Evolutionary conservation across 768 basidiomycete species (phyloP).

Genomic region (Amanita pallidorosea): DNA sequence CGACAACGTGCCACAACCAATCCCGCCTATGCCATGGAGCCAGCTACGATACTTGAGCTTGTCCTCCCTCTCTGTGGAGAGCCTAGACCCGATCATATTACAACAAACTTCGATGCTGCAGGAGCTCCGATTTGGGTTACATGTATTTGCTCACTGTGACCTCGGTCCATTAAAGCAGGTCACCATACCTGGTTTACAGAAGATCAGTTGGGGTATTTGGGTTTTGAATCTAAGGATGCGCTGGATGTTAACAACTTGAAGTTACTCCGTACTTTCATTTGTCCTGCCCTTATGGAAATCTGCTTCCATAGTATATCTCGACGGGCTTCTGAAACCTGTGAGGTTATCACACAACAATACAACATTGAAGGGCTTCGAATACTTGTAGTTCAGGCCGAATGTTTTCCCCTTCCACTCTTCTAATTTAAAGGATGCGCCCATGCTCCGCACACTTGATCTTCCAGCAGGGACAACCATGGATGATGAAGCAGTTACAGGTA

Average conservation of each 20-base stretch:
- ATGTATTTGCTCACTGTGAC: no score
- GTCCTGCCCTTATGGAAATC: not conserved
- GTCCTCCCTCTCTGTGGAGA: not conserved
- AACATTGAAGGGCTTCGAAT: not conserved
- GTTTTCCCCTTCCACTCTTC: not conserved
- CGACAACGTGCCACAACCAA: not conserved
- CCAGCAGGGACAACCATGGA: not conserved
- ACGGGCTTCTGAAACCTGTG: not conserved
- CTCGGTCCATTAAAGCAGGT: not conserved
- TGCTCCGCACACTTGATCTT: not conserved
- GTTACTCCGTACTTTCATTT: not conserved
- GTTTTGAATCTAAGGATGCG: no score
- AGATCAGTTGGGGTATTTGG: not conserved
- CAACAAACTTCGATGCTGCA: not conserved
- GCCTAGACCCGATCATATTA: not conserved
- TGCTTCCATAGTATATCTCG: no score
- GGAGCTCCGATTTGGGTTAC: not conserved
- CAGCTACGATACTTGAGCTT: not conserved
- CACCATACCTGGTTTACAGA: not conserved
- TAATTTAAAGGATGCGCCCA: not conserved
- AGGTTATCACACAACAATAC: not conserved
- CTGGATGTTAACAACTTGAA: no score
- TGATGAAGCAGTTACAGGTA: not conserved
- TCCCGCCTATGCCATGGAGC: not conserved
- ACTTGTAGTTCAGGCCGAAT: not conserved